Evolutionary conservation across 148 eudicot genomes (phyloP), one percentile per base, ranked within the genome.

Genomic region (Camellia sinensis): DNA sequence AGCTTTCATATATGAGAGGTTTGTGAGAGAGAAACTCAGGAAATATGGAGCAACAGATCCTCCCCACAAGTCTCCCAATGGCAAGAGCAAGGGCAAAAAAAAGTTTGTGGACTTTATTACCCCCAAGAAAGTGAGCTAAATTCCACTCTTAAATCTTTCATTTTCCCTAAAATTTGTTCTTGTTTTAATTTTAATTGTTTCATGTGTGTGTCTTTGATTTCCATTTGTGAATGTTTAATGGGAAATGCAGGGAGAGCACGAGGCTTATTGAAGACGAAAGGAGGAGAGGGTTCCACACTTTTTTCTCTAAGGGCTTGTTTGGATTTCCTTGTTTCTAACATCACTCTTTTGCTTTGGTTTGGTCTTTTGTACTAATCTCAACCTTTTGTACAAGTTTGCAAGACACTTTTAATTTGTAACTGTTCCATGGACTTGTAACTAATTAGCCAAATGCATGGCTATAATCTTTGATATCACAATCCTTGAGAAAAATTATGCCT

Each of bases 1-100:
- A 15, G 91, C 99, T 18, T 95, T 90, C 81, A 86, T 95, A 29
- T 93, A 95, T 53, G 89, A 90, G 4, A 93, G 71, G 81, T 88
- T 88, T 43, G 96, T 91, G 9, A 85, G 97, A 67, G 91, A 93
- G 41, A 84, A 89, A 74, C 75, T 95, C 63, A 89, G 83, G 73
- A 87, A 71, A 73, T 88, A 89, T 74, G 82, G 84, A 13, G 62
- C 76, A 19, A 29, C 75, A 9, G 71, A 65, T n/a, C 83, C 84
- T 37, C 79, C 76, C 68, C 78, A 66, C 50, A 80, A 60, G 9
- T 80, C 86, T 11, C 56, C 83, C 3, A 80, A 19, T 17, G 52
- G 21, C 22, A 48, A 21, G 50, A 82, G 76, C 79, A 89, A 89
- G 81, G 84, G 80, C 76, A 89, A 89, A 80, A 82, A 62, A 78